Evolutionary conservation across 192 early-diverging fungal genomes (phyloP).

Genomic region (Linnemannia exigua): DNA sequence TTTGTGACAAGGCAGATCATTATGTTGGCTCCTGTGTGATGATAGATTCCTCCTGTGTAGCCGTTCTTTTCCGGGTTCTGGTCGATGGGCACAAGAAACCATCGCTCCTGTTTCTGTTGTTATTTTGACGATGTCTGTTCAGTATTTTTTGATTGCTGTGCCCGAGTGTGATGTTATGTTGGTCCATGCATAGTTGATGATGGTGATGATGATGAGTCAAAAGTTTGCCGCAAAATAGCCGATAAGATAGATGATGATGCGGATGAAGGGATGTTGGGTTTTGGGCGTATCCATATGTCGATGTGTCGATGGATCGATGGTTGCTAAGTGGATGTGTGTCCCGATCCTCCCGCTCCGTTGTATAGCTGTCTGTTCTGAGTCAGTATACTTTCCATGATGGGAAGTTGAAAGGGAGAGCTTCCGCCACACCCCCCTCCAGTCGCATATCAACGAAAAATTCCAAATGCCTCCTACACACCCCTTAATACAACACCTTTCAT

Average conservation of each 20-base stretch:
- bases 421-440: slow-evolving; percentile 5
- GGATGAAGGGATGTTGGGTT: not conserved
- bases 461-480: not conserved
- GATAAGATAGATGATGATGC: not conserved
- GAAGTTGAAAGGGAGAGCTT: slow-evolving; percentile 50
- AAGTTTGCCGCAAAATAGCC: too few relatives aligned
- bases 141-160: not conserved
- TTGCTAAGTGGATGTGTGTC: slow-evolving; percentile 5
- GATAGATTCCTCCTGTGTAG: slow-evolving; percentile 2
- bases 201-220: not conserved
- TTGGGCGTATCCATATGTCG: not conserved
- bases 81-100: not conserved
- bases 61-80: not conserved
- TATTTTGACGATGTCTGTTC: not conserved
- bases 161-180: not conserved
- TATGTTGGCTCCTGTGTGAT: not conserved
- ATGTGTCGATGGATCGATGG: slow-evolving; percentile 34
- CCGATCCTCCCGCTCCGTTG: not conserved
- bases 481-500: not conserved
- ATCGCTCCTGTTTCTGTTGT: not conserved
- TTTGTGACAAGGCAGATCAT: not conserved
- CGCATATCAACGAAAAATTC: slow-evolving; percentile 5
- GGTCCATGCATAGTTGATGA: not conserved
- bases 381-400: slow-evolving; percentile 51
- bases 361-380: slow-evolving; percentile 9